Conservation (phyloP, 1,284 basidiomycete genomes). For the Sanghuangporus weigelae region DNA sequence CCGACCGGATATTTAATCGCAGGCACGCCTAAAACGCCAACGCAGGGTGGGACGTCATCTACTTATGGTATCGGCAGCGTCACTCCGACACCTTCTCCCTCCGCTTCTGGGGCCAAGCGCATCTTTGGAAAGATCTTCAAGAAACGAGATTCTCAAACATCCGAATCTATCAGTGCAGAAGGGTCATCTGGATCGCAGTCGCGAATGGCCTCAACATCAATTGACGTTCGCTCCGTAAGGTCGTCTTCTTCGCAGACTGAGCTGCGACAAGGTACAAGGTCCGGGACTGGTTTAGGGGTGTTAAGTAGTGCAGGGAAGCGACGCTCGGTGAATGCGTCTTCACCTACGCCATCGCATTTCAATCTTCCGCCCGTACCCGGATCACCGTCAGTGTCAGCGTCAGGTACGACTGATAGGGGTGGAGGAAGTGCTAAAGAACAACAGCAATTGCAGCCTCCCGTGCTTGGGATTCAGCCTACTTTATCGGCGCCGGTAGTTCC, state of each 20-base stretch:
- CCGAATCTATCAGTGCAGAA: slow-evolving; percentile 7
- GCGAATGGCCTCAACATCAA: slow-evolving; percentile 18
- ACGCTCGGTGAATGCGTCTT: slow-evolving; percentile 5
- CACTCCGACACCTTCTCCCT: slow-evolving; percentile 22
- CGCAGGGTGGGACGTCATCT: slow-evolving; percentile 23
- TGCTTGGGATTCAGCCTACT: slow-evolving; percentile 61
- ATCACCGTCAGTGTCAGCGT: slow-evolving; percentile 14
- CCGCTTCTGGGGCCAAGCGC: slow-evolving; percentile 44
- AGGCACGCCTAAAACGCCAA: slow-evolving; percentile 16
- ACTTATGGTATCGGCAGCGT: slow-evolving; percentile 9
- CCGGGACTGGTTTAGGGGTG: not conserved
- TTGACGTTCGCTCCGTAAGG: slow-evolving; percentile 5
- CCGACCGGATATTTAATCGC: slow-evolving; percentile 7
- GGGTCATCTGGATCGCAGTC: not conserved
- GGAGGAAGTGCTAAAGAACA: not conserved
- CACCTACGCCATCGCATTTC: slow-evolving; percentile 7
- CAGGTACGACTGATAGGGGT: slow-evolving; percentile 14
- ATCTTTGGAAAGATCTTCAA: slow-evolving; percentile 74
- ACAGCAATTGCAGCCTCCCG: slow-evolving; percentile 42
- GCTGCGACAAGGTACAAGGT: not conserved
- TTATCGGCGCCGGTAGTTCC: slow-evolving; percentile 37
- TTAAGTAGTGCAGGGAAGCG: not conserved
- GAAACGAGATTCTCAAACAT: slow-evolving; percentile 39
- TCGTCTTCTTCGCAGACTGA: not conserved
- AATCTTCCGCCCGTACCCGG: slow-evolving; percentile 14